Evolutionary conservation across 371 early-diverging fungal species (phyloP), one percentile per base, ranked within the genome.

Genomic region (Gilbertella persicaria): DNA sequence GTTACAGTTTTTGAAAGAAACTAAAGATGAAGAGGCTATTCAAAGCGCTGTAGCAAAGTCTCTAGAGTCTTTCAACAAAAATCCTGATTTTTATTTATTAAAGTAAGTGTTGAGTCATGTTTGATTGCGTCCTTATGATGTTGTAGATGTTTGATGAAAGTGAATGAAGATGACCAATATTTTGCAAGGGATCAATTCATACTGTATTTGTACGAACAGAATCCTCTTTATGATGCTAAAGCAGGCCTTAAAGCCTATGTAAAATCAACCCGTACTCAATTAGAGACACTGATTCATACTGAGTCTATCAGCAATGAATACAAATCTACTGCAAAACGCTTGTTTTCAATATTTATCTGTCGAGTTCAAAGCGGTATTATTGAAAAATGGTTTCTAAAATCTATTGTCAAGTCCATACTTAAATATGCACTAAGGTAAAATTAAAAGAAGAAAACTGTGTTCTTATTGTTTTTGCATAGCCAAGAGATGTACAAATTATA

Each of bases 351-450:
- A 13, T 53, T 45, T 12, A 21, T 53, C 7, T 3, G 10, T 24
- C 53, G 45, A 4, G 0, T 53, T 28, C 45, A 45, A 35, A 6
- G 20, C 29, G 38, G 37, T 9, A 53, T 37, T 29, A 6, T 14
- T n/a, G 44, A 53, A 12, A 5, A 3, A 14, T 45, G 38, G 45
- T 53, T 53, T 21, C n/a, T 38, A 12, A 26, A 45, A 12, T 0
- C 19, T 20, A 19, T 53, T 0, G 23, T 33, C n/a, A 24, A 53
- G n/a, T 36, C 21, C 16, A 14, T 53, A 20, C 28, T 45, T 7
- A 28, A 38, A 17, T 4, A 20, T 23, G 45, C 38, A 13, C 25
- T 53, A 36, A 45, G 45, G 53, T 53, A 36, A 44, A n/a, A n/a
- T 16, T n/a, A 13, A 9, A 33, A 33, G 30, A 23, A 3, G 13